Evolutionary conservation across 139 green algal species (phyloP), one percentile per base, ranked within the genome.

Genomic region (Haematococcus lacustris): DNA sequence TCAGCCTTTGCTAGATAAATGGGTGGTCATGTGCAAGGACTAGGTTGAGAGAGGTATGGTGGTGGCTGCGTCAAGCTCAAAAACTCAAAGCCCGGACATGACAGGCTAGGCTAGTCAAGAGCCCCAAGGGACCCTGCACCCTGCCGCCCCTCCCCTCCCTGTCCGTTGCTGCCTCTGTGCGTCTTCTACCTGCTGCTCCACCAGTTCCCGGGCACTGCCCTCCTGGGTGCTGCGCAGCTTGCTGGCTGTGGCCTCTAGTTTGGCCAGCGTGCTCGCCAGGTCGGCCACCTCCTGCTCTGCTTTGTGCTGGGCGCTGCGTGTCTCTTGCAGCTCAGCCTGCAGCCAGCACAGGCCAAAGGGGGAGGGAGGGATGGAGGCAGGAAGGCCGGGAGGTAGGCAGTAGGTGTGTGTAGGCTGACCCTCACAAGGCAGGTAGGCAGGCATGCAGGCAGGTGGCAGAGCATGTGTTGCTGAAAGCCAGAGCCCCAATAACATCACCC

Each of bases 121-220:
- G n/a, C n/a, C n/a, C n/a, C n/a, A n/a, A n/a, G n/a, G n/a, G n/a
- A 28, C 13, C 13, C 21, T 57, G 13, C 13, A 57, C 13, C 13
- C 47, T n/a, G 13, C 47, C 21, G 47, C 47, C 21, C 13, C 21
- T 13, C 47, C 47, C 47, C 47, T 57, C 47, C 21, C 13, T 21
- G 47, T 57, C 13, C 47, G 21, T 57, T n/a, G 47, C 13, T 57
- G 47, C 47, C 13, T 13, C 13, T 57, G 47, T 13, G 17, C 21
- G 47, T 57, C 17, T n/a, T 21, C 47, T 57, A 70, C 64, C 64
- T 70, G 67, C 28, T 72, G 30, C 43, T 72, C 67, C 23, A 72
- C 39, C 30, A 72, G 67, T 33, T 72, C 67, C 1, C 67, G 43
- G 1, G 67, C 67, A 25, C 47, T 61, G 6, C 25, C 67, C 67